Evolutionary conservation across 768 basidiomycete genomes (phyloP), one percentile per base, ranked within the genome.

Genomic region (Suillus ampliporus): DNA sequence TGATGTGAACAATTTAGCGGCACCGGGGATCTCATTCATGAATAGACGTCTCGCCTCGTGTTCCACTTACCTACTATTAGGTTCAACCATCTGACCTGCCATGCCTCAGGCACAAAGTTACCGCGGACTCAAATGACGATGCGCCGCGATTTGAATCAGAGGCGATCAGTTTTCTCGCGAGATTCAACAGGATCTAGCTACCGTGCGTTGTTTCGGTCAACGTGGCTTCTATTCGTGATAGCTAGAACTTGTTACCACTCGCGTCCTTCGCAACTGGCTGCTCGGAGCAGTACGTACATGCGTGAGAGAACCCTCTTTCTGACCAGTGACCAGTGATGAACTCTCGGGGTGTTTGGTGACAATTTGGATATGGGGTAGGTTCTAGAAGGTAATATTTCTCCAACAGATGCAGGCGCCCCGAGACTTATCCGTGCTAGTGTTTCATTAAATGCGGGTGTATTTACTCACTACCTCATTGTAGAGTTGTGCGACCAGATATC

Each of bases 231-330:
- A 65, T 65, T 75, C 38, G 61, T 59, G 57, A 51, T 41, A 31
- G 41, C 46, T 64, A 72, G 66, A 65, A 66, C 66, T 57, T 68
- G 65, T 68, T 62, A 62, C 26, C 8, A 67, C 63, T 60, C 60
- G 59, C 60, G 64, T 57, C 35, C 21, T 46, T 53, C 65, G 58
- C 17, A 57, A 64, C 52, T 64, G 61, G 69, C 65, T 58, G 41
- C 67, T 61, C 66, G 69, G 65, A 63, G 65, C 44, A 53, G 60
- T 67, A 64, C 72, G 70, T 67, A 61, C 59, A 46, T 66, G 34
- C 70, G 71, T 74, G 72, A 67, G 72, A 76, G 63, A 34, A 43
- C 35, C 34, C 64, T n/a, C 21, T 37, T 61, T 61, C 28, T 46
- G 37, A 28, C 53, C 31, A 21, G 35, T 59, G 50, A 53, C 26